These are phyloP conservation scores for Colletotrichum tanaceti DNA, from an alignment of 2,329 filamentous ascomycete species.

Conservation along the genomic window DNA sequence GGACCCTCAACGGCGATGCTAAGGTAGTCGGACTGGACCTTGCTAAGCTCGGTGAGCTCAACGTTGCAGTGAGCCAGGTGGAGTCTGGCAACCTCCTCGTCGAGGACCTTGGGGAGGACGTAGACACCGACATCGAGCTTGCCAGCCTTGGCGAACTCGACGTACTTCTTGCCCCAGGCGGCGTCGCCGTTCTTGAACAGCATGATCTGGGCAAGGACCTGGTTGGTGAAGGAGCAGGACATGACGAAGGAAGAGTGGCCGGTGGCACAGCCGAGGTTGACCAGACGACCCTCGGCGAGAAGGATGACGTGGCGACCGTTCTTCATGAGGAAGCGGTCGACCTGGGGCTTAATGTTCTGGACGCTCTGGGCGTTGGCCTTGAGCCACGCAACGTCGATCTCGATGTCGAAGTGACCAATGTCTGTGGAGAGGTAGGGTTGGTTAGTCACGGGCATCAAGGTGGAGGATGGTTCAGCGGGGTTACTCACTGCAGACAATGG, in stretches of 20 bases:
- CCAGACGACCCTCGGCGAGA: constrained; percentile 96
- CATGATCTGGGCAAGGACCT: constrained; percentile 99
- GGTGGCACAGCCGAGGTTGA: constrained; percentile 99
- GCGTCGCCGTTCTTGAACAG: constrained; percentile 93
- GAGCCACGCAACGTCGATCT: constrained; percentile 99
- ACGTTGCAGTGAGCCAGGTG: constrained; percentile 94
- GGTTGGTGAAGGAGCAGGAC: constrained; percentile 99
- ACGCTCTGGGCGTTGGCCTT: constrained; percentile 95
- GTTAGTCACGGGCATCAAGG: constrained; percentile 28
- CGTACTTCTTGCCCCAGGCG: constrained; percentile 91
- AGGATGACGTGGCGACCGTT: constrained; percentile 98
- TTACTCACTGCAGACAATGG: constrained; percentile 93
- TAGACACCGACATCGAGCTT: constrained; percentile 94
- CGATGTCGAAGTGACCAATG: constrained; percentile 99
- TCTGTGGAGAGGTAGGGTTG: constrained; percentile 64
- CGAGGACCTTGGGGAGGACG: constrained; percentile 97
- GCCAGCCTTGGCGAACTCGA: constrained; percentile 93
- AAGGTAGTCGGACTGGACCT: constrained; percentile 94
- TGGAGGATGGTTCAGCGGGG: background rate
- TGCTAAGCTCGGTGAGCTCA: constrained; percentile 87
- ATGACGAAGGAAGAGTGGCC: constrained; percentile 99
- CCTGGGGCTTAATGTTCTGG: constrained; percentile 99
- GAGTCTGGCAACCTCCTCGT: constrained; percentile 96
- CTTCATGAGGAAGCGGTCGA: constrained; percentile 96
- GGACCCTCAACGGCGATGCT: constrained; percentile 87